Conservation (phyloP, 306 rosid genomes). For the Dryas drummondii region DNA sequence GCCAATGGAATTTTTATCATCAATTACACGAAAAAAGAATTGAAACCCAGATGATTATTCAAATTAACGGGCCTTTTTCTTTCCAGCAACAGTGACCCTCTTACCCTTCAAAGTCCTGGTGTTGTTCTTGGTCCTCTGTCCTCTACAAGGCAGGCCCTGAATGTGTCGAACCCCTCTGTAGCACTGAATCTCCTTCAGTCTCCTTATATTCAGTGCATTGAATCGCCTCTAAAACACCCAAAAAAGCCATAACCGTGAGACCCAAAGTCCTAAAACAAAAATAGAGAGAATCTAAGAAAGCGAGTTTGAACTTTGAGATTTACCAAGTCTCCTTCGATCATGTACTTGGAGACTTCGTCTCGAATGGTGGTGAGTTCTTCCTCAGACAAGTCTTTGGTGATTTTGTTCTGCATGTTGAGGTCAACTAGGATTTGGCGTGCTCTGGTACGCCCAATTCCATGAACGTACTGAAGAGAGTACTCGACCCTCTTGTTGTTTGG, state of each 20-base stretch:
- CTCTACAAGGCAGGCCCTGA: slow-evolving; percentile 92
- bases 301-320: not conserved
- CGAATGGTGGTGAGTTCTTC: slow-evolving; percentile 75
- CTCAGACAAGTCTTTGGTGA: slow-evolving; percentile 77
- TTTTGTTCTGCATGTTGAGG: slow-evolving; percentile 68
- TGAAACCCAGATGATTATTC: not conserved
- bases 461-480: slow-evolving; percentile 83
- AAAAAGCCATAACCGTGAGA: not conserved
- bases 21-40: not conserved
- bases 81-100: slow-evolving; percentile 80
- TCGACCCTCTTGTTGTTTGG: slow-evolving; percentile 86
- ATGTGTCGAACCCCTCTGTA: slow-evolving; percentile 87
- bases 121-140: slow-evolving; percentile 91
- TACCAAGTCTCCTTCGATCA: slow-evolving; percentile 94
- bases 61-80: slow-evolving; percentile 59
- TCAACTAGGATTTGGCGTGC: slow-evolving; percentile 66
- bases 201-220: slow-evolving; percentile 80
- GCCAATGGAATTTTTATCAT: not conserved
- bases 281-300: not conserved
- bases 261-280: not conserved
- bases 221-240: slow-evolving; percentile 66
- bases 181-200: slow-evolving; percentile 90
- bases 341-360: slow-evolving; percentile 81
- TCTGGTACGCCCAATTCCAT: slow-evolving; percentile 78
- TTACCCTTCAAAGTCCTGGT: slow-evolving; percentile 95